Evolutionary conservation across 345 rosid genomes (phyloP).

Genomic region (Populus euphratica): DNA sequence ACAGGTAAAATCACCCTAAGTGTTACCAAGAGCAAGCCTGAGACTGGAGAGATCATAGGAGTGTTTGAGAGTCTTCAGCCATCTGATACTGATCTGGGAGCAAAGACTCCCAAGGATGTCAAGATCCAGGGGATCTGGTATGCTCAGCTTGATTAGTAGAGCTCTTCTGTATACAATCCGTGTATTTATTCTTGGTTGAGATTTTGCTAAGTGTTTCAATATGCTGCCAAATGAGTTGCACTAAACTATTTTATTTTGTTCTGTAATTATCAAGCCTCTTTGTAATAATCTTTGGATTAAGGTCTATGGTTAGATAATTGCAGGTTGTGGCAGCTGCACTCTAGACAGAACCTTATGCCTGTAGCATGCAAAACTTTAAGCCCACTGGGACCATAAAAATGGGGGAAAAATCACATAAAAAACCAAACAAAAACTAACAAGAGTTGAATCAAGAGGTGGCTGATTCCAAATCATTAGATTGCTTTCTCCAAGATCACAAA

Average conservation of each 20-base stretch:
- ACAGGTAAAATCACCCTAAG: slow-evolving; percentile 78
- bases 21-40: slow-evolving; percentile 79
- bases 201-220: slow-evolving; percentile 33
- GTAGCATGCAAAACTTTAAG: neutral
- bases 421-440: neutral
- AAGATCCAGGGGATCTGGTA: slow-evolving; percentile 96
- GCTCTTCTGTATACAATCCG: slow-evolving; percentile 3
- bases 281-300: slow-evolving; percentile 12
- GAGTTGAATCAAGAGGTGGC: neutral
- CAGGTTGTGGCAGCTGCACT: neutral
- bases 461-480: neutral
- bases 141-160: slow-evolving; percentile 81
- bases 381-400: neutral
- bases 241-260: slow-evolving; percentile 11
- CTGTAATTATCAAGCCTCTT: slow-evolving; percentile 28
- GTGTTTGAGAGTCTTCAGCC: slow-evolving; percentile 98
- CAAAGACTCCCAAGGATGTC: slow-evolving; percentile 92
- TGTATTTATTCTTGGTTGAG: slow-evolving; percentile 23
- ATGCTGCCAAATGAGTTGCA: slow-evolving; percentile 33
- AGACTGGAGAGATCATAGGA: slow-evolving; percentile 86
- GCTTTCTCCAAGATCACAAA: neutral
- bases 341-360: neutral
- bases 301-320: neutral
- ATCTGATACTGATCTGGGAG: slow-evolving; percentile 96
- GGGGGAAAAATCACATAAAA: neutral